Evolutionary conservation across 768 basidiomycete genomes (phyloP), one percentile per base, ranked within the genome.

Genomic region (Phlegmacium glaucopus): DNA sequence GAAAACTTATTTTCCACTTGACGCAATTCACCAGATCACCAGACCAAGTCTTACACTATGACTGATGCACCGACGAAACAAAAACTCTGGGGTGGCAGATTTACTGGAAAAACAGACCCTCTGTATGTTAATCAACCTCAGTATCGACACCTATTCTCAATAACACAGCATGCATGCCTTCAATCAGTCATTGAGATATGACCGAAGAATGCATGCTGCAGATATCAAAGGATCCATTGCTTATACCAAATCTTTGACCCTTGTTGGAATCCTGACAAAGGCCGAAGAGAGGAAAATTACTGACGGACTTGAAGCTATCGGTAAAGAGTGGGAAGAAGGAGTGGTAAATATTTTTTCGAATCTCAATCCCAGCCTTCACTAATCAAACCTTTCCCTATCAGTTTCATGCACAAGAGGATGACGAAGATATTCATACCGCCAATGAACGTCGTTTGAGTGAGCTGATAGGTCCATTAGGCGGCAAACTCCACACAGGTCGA

Each of bases 381-480:
- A 26, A 49, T 27, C 41, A 12, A 25, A 32, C 17, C 9, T 27
- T 11, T 58, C 30, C 30, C 13, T 8, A 32, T 13, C 32, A 94
- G 88, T 99, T 99, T 61, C 62, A 71, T 47, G 68, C 83, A 26
- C 74, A 85, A 50, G 72, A 81, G n/a, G 93, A 95, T 56, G 96
- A 99, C 58, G 96, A 99, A 61, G 96, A 99, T 61, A 98, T 99
- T 50, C 95, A 98, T 65, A 99, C 96, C 10, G 96, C 96, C 45
- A 99, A 98, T 60, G 96, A 99, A 64, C 83, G 96, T 39, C 81
- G 96, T 35, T 68, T 99, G 55, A 90, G 85, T 52, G 95, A 99
- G 70, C 69, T 99, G 44, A 91, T 98, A 45, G 96, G 96, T 0
- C 75, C 89, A 11, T 79, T 92, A 12, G 94, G 91, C 5, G 96